phyloP scores from a whole-genome alignment of 257 asterid species.

The Cordia subcordata region DNA sequence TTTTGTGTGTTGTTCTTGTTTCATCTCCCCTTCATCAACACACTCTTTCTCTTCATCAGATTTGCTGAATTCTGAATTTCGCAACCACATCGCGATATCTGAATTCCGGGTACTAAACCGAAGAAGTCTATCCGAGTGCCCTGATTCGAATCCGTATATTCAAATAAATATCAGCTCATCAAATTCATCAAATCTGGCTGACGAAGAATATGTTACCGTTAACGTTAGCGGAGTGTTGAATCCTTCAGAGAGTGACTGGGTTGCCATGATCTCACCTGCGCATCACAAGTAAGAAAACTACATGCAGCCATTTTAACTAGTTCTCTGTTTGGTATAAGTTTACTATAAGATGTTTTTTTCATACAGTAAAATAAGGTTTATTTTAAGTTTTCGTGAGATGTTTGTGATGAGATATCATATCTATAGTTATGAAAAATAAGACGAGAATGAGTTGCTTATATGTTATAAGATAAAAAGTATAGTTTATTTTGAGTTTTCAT shows the following conservation, averaged over 20 bases:
- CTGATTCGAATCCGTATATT: slow-evolving; percentile 46
- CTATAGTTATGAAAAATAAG: too few relatives aligned
- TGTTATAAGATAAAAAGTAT: too few relatives aligned
- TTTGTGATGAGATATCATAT: too few relatives aligned
- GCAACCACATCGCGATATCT: slow-evolving; percentile 56
- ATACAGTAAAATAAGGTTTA: too few relatives aligned
- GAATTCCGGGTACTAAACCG: slow-evolving; percentile 63
- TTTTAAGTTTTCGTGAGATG: too few relatives aligned
- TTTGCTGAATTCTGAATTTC: slow-evolving; percentile 20
- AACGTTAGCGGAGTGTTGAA: slow-evolving; percentile 44
- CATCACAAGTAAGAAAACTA: slow-evolving; percentile 45
- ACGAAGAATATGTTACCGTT: slow-evolving; percentile 47
- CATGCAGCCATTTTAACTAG: not conserved
- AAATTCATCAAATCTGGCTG: slow-evolving; percentile 26
- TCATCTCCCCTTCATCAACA: too few relatives aligned
- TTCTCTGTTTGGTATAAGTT: too few relatives aligned
- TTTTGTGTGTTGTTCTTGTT: not conserved
- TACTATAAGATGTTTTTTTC: too few relatives aligned
- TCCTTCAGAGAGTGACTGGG: slow-evolving; percentile 58
- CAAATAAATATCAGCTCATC: slow-evolving; percentile 30
- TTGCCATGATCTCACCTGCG: slow-evolving; percentile 81
- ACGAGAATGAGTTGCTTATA: too few relatives aligned
- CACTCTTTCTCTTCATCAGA: not conserved
- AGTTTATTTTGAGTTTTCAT: too few relatives aligned
- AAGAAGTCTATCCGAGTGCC: slow-evolving; percentile 29